phyloP scores from a whole-genome alignment of 2,329 filamentous ascomycete genomes.

The Blumeria hordei region DNA sequence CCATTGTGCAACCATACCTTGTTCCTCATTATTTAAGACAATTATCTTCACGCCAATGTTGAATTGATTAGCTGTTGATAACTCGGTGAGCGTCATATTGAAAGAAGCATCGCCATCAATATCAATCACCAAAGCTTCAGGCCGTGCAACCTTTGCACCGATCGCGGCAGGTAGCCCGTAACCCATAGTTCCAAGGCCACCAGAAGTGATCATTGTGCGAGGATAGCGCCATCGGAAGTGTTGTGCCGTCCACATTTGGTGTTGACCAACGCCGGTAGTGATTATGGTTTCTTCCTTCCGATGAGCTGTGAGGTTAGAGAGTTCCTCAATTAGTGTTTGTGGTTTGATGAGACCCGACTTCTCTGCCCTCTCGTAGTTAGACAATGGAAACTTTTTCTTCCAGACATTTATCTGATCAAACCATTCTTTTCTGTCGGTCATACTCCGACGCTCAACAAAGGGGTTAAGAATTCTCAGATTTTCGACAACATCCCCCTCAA shows the following conservation, averaged over 20 bases:
- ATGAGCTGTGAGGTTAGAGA: constrained; percentile 59
- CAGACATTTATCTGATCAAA: constrained; percentile 71
- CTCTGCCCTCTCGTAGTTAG: constrained; percentile 55
- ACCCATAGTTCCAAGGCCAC: constrained; percentile 89
- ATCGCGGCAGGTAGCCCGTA: constrained; percentile 87
- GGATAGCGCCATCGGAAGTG: constrained; percentile 89
- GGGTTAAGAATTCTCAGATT: constrained; percentile 61
- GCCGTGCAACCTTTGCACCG: constrained; percentile 69
- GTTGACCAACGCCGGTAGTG: constrained; percentile 82
- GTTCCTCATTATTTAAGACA: constrained; percentile 88
- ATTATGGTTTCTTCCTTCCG: constrained; percentile 73
- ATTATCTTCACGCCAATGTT: constrained; percentile 92
- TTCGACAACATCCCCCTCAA: constrained; percentile 71
- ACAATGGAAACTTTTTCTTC: constrained; percentile 79
- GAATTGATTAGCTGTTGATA: constrained; percentile 82
- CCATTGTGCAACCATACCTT: constrained; percentile 98
- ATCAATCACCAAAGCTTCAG: constrained; percentile 45
- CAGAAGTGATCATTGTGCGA: constrained; percentile 85
- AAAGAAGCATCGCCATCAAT: constrained; percentile 98
- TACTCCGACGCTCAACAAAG: constrained; percentile 34
- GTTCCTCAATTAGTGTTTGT: constrained; percentile 72
- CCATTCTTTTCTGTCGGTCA: constrained; percentile 55
- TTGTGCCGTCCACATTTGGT: constrained; percentile 97
- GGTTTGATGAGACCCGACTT: constrained; percentile 71
- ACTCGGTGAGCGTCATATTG: constrained; percentile 93